Conservation (phyloP, 257 asterid species). For the Primulina huaijiensis region DNA sequence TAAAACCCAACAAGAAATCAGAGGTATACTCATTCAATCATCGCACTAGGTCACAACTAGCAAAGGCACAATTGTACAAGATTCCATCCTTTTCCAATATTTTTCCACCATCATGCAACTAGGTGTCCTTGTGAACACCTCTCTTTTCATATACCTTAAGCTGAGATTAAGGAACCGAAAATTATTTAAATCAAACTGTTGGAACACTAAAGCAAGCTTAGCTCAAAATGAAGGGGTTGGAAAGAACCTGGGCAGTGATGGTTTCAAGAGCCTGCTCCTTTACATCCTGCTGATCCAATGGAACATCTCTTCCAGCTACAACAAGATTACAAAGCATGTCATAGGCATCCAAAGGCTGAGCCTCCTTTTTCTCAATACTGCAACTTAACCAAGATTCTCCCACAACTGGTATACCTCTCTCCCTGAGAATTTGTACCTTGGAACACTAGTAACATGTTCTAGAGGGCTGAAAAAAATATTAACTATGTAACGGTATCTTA, state of each 20-base stretch:
- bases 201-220: slow-evolving; percentile 46
- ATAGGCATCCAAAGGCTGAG: slow-evolving; percentile 55
- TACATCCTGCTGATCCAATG: slow-evolving; percentile 52
- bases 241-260: slow-evolving; percentile 52
- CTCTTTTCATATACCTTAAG: slow-evolving; percentile 60
- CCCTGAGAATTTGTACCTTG: slow-evolving; percentile 38
- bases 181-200: no score
- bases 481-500: no score
- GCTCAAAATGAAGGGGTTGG: background rate
- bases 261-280: slow-evolving; percentile 65
- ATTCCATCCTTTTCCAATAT: slow-evolving; percentile 70
- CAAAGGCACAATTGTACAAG: slow-evolving; percentile 73
- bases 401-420: slow-evolving; percentile 62
- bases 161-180: no score
- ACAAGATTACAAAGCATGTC: slow-evolving; percentile 56
- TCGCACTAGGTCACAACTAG: slow-evolving; percentile 4
- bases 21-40: no score
- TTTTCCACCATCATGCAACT: slow-evolving; percentile 69
- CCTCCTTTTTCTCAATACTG: slow-evolving; percentile 49
- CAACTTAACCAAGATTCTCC: slow-evolving; percentile 70
- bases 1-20: background rate
- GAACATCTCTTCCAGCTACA: slow-evolving; percentile 44
- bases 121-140: slow-evolving; percentile 78
- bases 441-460: no score
- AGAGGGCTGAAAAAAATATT: background rate